Percentiles rank a stretch among this genome's conserved stretches.
Conservation (phyloP, 192 early-diverging fungal species). For the Coemansia sp. region DNA sequence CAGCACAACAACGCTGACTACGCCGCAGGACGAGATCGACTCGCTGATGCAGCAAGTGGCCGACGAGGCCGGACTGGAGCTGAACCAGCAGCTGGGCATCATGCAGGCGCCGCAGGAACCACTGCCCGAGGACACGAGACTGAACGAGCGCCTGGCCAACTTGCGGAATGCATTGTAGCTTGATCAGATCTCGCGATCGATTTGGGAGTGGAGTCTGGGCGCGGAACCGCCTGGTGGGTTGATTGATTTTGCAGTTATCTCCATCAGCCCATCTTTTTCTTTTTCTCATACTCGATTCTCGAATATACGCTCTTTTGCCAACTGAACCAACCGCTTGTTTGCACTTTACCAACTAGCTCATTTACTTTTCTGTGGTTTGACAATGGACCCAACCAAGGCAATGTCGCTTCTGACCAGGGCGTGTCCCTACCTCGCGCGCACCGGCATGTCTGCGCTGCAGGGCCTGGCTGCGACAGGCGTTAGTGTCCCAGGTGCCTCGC, state of each 20-base stretch:
- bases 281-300: slow-evolving; percentile 1
- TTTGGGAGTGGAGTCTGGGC: slow-evolving; percentile 2
- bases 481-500: slow-evolving; percentile 9
- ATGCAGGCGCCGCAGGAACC: slow-evolving; percentile 50
- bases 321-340: background rate
- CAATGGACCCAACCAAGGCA: slow-evolving; percentile 51
- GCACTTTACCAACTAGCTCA: background rate
- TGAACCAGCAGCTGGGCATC: slow-evolving; percentile 57
- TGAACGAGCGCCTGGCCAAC: slow-evolving; percentile 64
- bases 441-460: slow-evolving; percentile 45
- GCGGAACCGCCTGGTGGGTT: background rate
- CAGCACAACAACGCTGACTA: slow-evolving; percentile 79
- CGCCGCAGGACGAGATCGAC: slow-evolving; percentile 91
- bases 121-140: slow-evolving; percentile 58
- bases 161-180: slow-evolving; percentile 58
- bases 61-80: slow-evolving; percentile 91
- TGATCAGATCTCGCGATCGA: slow-evolving; percentile 1
- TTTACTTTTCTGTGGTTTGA: slow-evolving; percentile 4
- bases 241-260: background rate
- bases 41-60: slow-evolving; percentile 94
- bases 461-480: slow-evolving; percentile 20
- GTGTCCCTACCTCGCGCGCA: slow-evolving; percentile 54
- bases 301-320: slow-evolving; percentile 1
- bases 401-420: slow-evolving; percentile 52
- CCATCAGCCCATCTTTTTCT: background rate